Conservation (phyloP, 768 basidiomycete species). For the Brasilioporus rufonigricans region DNA sequence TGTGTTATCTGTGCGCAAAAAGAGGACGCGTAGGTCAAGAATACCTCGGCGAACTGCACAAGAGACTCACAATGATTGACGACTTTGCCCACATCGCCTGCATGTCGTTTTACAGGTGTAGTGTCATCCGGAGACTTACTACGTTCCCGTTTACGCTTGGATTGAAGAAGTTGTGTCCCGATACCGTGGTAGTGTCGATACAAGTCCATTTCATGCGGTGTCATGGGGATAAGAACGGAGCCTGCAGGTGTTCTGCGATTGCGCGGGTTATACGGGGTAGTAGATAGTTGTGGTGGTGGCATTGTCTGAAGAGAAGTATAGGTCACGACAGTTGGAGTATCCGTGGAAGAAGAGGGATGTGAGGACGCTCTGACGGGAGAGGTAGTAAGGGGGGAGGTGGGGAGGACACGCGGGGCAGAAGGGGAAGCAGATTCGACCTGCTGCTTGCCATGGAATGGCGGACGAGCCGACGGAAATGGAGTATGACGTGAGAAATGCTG, state of each 20-base stretch:
- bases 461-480: conserved; percentile 19
- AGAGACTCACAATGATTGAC: conserved; percentile 71
- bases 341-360: conserved; percentile 38
- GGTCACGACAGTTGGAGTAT: conserved; percentile 23
- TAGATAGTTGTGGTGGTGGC: conserved; percentile 28
- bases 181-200: conserved; percentile 57
- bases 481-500: conserved; percentile 27
- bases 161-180: conserved; percentile 48
- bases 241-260: conserved; percentile 58
- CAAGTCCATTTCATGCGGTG: conserved; percentile 57
- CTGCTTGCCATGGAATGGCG: conserved; percentile 19
- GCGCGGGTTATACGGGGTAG: conserved; percentile 63
- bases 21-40: conserved; percentile 3
- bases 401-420: conserved; percentile 23
- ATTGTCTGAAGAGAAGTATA: conserved; percentile 34
- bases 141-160: conserved; percentile 52
- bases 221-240: conserved; percentile 63
- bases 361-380: conserved; percentile 28
- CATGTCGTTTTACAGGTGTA: conserved; percentile 49
- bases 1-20: conserved; percentile 66
- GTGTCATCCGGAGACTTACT: conserved; percentile 38
- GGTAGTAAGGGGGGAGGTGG: conserved; percentile 30
- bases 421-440: conserved; percentile 24
- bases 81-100: conserved; percentile 71
- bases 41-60: not conserved